A percentile compares a stretch with the other conserved stretches of the same genome.
Conservation (phyloP, 768 basidiomycete species). For the Solioccasus polychromus region DNA sequence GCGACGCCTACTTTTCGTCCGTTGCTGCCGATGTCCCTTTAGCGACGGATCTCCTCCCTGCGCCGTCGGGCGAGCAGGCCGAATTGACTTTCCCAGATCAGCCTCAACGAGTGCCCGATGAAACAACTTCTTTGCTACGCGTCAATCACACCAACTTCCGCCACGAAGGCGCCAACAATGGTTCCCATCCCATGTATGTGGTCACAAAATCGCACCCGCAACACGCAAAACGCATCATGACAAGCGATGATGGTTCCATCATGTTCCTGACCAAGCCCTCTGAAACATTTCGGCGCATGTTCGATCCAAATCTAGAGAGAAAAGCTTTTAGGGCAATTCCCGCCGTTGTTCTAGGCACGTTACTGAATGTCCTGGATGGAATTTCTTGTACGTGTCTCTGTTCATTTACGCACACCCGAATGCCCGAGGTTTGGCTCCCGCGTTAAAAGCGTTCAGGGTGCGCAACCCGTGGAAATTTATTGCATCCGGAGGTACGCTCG, state of each 20-base stretch:
- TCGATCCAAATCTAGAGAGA: slow-evolving; percentile 18
- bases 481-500: not conserved
- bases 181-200: not conserved
- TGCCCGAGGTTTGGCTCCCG: not conserved
- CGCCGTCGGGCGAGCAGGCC: not conserved
- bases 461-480: not conserved
- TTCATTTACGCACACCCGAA: not conserved
- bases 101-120: slow-evolving; percentile 6
- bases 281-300: slow-evolving; percentile 4
- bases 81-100: not conserved
- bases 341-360: slow-evolving; percentile 76
- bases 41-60: slow-evolving; percentile 1
- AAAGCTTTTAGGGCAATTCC: slow-evolving; percentile 53
- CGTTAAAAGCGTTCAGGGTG: slow-evolving; percentile 6
- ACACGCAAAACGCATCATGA: slow-evolving; percentile 3
- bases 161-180: slow-evolving; percentile 2
- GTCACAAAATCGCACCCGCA: slow-evolving; percentile 6
- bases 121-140: slow-evolving; percentile 19
- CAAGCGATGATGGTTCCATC: slow-evolving; percentile 12
- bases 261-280: slow-evolving; percentile 5
- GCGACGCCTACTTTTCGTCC: slow-evolving; percentile 4
- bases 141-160: slow-evolving; percentile 7
- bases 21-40: not conserved
- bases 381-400: slow-evolving; percentile 67
- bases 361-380: slow-evolving; percentile 91